These are phyloP conservation scores for Cajanus cajan DNA, from an alignment of 306 rosid genomes.

Conservation along the genomic window DNA sequence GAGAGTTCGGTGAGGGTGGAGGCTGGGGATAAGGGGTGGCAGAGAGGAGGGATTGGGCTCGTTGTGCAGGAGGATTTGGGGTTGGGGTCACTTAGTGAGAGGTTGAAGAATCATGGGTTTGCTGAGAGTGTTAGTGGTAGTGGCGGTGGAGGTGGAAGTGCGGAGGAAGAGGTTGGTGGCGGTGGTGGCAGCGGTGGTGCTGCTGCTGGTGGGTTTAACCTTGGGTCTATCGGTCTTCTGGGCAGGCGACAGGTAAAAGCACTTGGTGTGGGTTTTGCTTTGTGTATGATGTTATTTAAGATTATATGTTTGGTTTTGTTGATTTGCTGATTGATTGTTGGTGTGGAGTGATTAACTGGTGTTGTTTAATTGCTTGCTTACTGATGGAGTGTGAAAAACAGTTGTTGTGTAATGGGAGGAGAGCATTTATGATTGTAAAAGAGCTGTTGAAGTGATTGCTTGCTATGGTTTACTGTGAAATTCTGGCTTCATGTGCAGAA, in stretches of 20 bases:
- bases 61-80: constrained; percentile 58
- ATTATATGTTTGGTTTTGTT: background rate
- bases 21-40: constrained; percentile 43
- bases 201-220: constrained; percentile 61
- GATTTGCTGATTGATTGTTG: background rate
- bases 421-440: background rate
- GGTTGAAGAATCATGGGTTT: constrained; percentile 58
- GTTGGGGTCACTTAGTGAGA: constrained; percentile 51
- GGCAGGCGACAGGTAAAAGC: constrained; percentile 80
- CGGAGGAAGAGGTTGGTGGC: constrained; percentile 54
- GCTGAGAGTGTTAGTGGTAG: constrained; percentile 50
- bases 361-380: background rate
- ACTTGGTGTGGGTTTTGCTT: background rate
- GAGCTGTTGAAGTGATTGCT: background rate
- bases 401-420: background rate
- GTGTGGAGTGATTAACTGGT: constrained; percentile 7
- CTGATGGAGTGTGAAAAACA: background rate
- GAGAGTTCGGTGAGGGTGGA: constrained; percentile 49
- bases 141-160: constrained; percentile 37
- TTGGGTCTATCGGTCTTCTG: constrained; percentile 60
- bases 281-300: background rate
- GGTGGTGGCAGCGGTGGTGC: constrained; percentile 32
- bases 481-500: background rate
- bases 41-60: constrained; percentile 48
- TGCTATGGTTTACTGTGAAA: background rate